Base-by-base conservation (phyloP, 352 stramenopile genomes). In the Phytophthora sojae region DNA sequence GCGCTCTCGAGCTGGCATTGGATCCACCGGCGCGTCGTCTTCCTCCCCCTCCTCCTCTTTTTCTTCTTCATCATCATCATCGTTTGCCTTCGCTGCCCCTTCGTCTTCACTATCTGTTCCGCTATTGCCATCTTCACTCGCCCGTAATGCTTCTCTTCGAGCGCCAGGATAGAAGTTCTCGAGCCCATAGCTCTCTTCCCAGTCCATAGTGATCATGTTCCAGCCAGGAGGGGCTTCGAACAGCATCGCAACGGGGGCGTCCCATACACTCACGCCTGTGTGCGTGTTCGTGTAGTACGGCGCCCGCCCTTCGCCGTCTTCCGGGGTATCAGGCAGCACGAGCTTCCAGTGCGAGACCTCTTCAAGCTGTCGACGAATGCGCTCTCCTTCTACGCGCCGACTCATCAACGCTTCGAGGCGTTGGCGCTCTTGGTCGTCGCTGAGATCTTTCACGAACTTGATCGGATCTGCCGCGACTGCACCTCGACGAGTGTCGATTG, bases 191-290 rank as follows among this genome's bases (percentile, higher is more conserved):
- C 61, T 79, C 1, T 76, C 64, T 39, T 85, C 82, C 85, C 85
- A 93, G 69, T 89, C 83, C 80, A 86, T 89, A 9, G 69, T 83
- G 2, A 8, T 30, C 15, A 61, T 55, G 55, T 93, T 73, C 87
- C 87, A 95, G 6, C 85, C 74, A 0, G 39, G 19, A 11, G 87
- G 87, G 9, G 82, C 69, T 65, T 93, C 77, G 52, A 86, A 95
- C 19, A 75, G 58, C 75, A 93, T 92, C 1, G 62, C 82, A 1
- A 81, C 57, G 1, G 87, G 87, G 7, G 71, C 54, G 2, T 92
- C 76, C 87, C 85, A 93, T 8, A 71, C 69, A 50, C 75, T 92
- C 47, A 86, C 75, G 1, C 81, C 81, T 2, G 87, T 95, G 14
- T 59, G n/a, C 8, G 44, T 50, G 58, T 95, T 91, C 15, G 71